These are phyloP conservation scores for Prunella vulgaris DNA, from an alignment of 257 asterid genomes.

Conservation along the genomic window DNA sequence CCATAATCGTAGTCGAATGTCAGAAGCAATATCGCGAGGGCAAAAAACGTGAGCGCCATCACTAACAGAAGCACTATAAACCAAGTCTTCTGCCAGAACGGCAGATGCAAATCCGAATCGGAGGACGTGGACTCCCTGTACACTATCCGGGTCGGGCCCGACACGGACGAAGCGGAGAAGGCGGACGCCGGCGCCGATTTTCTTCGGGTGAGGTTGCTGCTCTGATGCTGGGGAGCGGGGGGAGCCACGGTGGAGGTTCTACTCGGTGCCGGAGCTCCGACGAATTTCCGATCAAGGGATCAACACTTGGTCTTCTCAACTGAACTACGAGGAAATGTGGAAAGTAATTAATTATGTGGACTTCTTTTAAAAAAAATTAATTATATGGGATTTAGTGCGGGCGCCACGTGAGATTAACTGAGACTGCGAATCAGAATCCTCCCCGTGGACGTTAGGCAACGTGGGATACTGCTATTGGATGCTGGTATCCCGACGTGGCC, in stretches of 20 bases:
- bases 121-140: slow-evolving; percentile 50
- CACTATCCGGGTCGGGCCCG: slow-evolving; percentile 62
- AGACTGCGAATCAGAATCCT: slow-evolving; percentile 2
- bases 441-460: slow-evolving; percentile 25
- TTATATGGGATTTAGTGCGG: background rate
- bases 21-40: slow-evolving; percentile 63
- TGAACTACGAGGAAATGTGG: background rate
- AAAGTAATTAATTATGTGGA: slow-evolving; percentile 1
- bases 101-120: slow-evolving; percentile 48
- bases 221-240: slow-evolving; percentile 55
- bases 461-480: slow-evolving; percentile 20
- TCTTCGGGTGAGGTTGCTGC: slow-evolving; percentile 62
- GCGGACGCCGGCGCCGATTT: slow-evolving; percentile 58
- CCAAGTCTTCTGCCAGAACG: slow-evolving; percentile 89
- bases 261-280: slow-evolving; percentile 63
- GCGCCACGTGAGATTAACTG: slow-evolving; percentile 24
- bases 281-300: slow-evolving; percentile 16
- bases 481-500: background rate
- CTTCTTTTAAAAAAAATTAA: background rate
- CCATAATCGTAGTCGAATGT: slow-evolving; percentile 67
- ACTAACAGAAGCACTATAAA: slow-evolving; percentile 51
- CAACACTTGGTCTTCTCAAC: slow-evolving; percentile 10
- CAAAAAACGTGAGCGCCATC: slow-evolving; percentile 79
- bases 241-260: slow-evolving; percentile 80
- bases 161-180: slow-evolving; percentile 25